Evolutionary conservation across 2,329 filamentous ascomycete genomes (phyloP).

Genomic region (Colletotrichum sp.): DNA sequence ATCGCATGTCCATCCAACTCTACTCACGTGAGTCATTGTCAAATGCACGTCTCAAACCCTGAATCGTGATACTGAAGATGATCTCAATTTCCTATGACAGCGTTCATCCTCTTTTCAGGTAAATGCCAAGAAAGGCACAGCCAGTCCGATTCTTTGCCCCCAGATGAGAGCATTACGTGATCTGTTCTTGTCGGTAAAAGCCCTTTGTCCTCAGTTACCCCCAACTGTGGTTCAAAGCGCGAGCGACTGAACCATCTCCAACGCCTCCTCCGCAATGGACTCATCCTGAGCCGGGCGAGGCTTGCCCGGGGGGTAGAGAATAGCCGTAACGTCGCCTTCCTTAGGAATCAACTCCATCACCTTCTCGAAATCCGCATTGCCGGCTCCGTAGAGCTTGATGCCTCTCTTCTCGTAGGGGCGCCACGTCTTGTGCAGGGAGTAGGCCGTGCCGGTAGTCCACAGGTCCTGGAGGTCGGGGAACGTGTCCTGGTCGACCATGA

Average conservation of each 20-base stretch:
- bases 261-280: background rate
- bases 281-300: background rate
- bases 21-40: background rate
- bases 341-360: background rate
- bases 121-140: background rate
- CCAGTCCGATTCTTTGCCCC: background rate
- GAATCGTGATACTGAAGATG: background rate
- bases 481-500: background rate
- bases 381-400: background rate
- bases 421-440: background rate
- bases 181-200: background rate
- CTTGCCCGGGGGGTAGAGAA: background rate
- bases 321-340: background rate
- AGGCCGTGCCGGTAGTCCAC: background rate
- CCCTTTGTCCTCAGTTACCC: background rate
- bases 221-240: background rate
- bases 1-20: background rate
- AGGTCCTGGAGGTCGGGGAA: background rate
- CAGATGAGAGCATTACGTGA: background rate
- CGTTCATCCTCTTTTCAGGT: background rate
- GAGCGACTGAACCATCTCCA: background rate
- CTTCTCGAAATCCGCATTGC: background rate
- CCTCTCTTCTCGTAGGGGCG: background rate
- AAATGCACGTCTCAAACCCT: background rate
- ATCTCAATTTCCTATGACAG: background rate